Conservation (phyloP, 768 basidiomycete species). For the Chalciporus sphaerocephalus region DNA sequence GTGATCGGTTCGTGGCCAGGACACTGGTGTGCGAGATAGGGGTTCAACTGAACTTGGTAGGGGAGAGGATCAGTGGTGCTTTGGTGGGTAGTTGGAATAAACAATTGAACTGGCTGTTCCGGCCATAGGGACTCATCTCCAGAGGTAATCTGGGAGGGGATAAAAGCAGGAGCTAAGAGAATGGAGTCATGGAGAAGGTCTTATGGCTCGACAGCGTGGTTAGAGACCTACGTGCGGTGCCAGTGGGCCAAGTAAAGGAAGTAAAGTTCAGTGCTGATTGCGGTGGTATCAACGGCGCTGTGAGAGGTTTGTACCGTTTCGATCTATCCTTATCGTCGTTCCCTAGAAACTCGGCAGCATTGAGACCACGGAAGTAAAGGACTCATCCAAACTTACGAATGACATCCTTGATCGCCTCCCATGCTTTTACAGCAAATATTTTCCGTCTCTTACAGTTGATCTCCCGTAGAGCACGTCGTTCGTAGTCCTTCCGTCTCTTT, state of each 20-base stretch:
- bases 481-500: conserved; percentile 1
- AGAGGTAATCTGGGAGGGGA: not conserved
- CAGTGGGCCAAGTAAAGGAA: not conserved
- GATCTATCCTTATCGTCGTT: not conserved
- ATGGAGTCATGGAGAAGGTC: too few species aligned
- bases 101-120: not conserved
- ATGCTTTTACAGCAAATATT: not conserved
- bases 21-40: conserved; percentile 45
- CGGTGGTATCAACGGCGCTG: conserved; percentile 12
- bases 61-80: conserved; percentile 19
- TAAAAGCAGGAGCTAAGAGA: not conserved
- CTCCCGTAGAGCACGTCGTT: not conserved
- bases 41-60: conserved; percentile 52
- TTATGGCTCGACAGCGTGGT: not conserved
- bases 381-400: not conserved
- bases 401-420: conserved; percentile 2
- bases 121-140: not conserved
- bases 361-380: not conserved
- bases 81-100: not conserved
- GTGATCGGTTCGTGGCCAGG: conserved; percentile 40
- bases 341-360: not conserved
- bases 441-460: not conserved
- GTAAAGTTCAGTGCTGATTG: not conserved
- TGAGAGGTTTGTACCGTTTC: conserved; percentile 6
- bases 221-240: not conserved